Evolutionary conservation across 805 yeast genomes (phyloP), one percentile per base, ranked within the genome.

Genomic region (Helenozyma rhizophorensis): DNA sequence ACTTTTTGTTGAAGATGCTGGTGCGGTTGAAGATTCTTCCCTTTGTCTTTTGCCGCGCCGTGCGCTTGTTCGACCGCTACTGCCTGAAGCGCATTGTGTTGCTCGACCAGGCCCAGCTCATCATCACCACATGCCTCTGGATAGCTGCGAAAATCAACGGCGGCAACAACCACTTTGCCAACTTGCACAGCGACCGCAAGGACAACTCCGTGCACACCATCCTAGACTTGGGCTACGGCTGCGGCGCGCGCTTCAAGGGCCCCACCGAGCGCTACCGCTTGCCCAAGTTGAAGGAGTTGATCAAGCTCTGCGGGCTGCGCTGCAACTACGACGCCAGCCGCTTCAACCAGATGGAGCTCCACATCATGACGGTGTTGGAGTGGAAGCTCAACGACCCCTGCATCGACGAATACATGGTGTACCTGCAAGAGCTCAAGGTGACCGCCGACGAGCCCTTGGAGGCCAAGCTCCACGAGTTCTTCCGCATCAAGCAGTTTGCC

Each of bases 101-200:
- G 42, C 76, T 80, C 45, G 89, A 84, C 37, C 97, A 89, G 60
- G 80, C 86, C 40, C 96, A 89, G 58, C 70, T 90, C 33, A 90
- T 90, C 9, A 87, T 94, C 21, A 83, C 95, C 40, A 86, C 96
- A 4, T 86, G 96, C 40, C 64, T 90, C 22, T 90, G 97, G 97
- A 73, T 90, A 21, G 86, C 96, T 2, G 80, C 96, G 16, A 90
- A 90, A 56, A 70, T 80, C n/a, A 75, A 74, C 49, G 86, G 86
- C 30, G 86, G 86, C 23, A 79, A 81, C 56, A 77, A 76, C 45
- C 86, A 79, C 56, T 75, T 78, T 45, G 71, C 76, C 33, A 76
- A 76, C 51, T 36, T 51, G 32, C 33, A 36, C 19, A 41, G 50
- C 28, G 35, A 35, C 14, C 36, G 36, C 23, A 19, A 24, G 3